Conservation (phyloP, 306 rosid genomes). For the Hippophae tibetana region DNA sequence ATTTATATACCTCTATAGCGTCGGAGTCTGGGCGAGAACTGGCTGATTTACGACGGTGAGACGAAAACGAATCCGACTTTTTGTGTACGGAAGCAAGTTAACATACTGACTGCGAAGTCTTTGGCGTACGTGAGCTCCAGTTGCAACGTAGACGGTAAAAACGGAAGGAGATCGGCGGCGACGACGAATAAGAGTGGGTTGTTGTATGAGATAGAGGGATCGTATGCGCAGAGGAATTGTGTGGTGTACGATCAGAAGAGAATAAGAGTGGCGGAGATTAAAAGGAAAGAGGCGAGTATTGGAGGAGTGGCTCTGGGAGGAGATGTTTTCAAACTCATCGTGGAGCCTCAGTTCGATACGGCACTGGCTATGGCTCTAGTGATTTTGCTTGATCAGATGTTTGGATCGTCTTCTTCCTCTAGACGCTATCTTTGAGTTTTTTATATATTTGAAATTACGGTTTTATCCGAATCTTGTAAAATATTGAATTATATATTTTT, state of each 20-base stretch:
- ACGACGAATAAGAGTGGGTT: constrained; percentile 1
- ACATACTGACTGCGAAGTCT: constrained; percentile 34
- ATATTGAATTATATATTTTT: too few species aligned
- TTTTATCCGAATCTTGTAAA: too few species aligned
- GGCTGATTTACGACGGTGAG: constrained; percentile 64
- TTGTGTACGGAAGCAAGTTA: constrained; percentile 33
- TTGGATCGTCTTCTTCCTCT: constrained; percentile 21
- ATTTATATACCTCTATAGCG: constrained; percentile 23
- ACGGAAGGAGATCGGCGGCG: neutral
- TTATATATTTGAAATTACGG: too few species aligned
- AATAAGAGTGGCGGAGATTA: constrained; percentile 58
- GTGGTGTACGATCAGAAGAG: constrained; percentile 34
- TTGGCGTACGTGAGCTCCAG: constrained; percentile 35
- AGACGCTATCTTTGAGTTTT: too few species aligned
- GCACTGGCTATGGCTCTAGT: constrained; percentile 59
- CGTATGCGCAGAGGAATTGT: constrained; percentile 52
- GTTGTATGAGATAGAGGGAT: constrained; percentile 51
- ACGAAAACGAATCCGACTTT: constrained; percentile 28
- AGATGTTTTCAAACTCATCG: constrained; percentile 58
- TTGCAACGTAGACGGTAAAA: neutral
- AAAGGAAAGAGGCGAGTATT: constrained; percentile 43
- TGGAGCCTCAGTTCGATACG: constrained; percentile 44
- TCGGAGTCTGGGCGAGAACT: constrained; percentile 49
- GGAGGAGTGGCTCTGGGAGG: constrained; percentile 50
- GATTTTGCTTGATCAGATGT: constrained; percentile 61